phyloP scores from a whole-genome alignment of 2,329 filamentous ascomycete species.

The Talaromyces sp. region DNA sequence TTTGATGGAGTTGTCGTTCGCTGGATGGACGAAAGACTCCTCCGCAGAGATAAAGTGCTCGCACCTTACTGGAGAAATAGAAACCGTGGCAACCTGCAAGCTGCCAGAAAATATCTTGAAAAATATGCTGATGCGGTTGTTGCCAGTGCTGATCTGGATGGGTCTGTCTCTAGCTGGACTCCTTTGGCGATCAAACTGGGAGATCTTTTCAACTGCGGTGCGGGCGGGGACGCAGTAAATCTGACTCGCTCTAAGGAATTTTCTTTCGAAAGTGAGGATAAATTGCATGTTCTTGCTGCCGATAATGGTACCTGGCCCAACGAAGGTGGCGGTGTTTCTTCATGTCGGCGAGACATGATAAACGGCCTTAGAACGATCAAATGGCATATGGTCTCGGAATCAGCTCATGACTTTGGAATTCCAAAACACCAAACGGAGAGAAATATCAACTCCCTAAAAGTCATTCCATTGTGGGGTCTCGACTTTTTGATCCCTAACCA shows the following conservation, averaged over 20 bases:
- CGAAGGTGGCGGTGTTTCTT: conserved; percentile 51
- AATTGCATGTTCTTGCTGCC: conserved; percentile 48
- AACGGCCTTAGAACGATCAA: conserved; percentile 50
- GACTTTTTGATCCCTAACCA: conserved; percentile 50
- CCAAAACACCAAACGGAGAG: conserved; percentile 52
- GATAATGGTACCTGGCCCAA: conserved; percentile 52
- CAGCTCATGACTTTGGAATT: conserved; percentile 51
- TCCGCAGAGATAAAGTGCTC: conserved; percentile 43
- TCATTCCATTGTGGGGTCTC: conserved; percentile 51
- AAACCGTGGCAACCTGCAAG: conserved; percentile 37
- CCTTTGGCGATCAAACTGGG: conserved; percentile 47
- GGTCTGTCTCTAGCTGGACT: conserved; percentile 49
- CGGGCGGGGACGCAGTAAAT: conserved; percentile 49
- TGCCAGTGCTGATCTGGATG: conserved; percentile 48
- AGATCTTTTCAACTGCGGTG: conserved; percentile 48
- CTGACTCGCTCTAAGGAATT: conserved; percentile 45
- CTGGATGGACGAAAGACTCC: conserved; percentile 47
- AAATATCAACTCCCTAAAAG: conserved; percentile 51
- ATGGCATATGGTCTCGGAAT: conserved; percentile 52
- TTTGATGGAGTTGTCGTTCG: conserved; percentile 47
- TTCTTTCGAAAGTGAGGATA: conserved; percentile 44
- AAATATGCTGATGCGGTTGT: conserved; percentile 46
- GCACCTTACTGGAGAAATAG: conserved; percentile 43
- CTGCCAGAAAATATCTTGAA: conserved; percentile 41
- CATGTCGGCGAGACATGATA: conserved; percentile 51